A percentile compares a stretch with the other conserved stretches of the same genome.
Evolutionary conservation across 805 yeast genomes (phyloP).

Genomic region (Barnettozyma siamensis): DNA sequence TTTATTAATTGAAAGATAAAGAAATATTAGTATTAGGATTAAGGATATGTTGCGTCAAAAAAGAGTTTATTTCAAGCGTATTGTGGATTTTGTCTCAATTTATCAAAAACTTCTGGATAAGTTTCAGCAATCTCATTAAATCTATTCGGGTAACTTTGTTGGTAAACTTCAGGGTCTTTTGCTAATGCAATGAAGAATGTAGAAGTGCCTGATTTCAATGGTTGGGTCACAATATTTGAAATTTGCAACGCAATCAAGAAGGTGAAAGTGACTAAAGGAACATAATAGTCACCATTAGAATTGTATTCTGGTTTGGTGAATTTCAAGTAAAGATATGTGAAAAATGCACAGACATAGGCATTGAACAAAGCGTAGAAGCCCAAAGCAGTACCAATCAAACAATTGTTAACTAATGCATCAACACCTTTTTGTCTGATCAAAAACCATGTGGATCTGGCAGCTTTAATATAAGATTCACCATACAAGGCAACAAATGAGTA

Average conservation of each 20-base stretch:
- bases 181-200: slow-evolving; percentile 82
- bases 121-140: slow-evolving; percentile 59
- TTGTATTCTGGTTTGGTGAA: slow-evolving; percentile 67
- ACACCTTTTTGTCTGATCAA: slow-evolving; percentile 74
- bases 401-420: slow-evolving; percentile 80
- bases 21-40: no score
- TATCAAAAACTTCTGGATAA: slow-evolving; percentile 65
- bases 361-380: slow-evolving; percentile 71
- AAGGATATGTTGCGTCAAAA: no score
- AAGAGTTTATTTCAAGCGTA: not conserved
- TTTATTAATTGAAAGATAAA: no score
- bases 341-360: slow-evolving; percentile 57
- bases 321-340: slow-evolving; percentile 60
- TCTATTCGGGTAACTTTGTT: slow-evolving; percentile 61
- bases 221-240: slow-evolving; percentile 63
- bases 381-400: slow-evolving; percentile 71
- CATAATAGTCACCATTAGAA: slow-evolving; percentile 51
- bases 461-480: slow-evolving; percentile 68
- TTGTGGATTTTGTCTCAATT: slow-evolving; percentile 28
- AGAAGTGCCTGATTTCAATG: slow-evolving; percentile 74
- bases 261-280: slow-evolving; percentile 69
- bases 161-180: slow-evolving; percentile 78
- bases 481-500: slow-evolving; percentile 82
- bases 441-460: slow-evolving; percentile 80
- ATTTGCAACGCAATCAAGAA: slow-evolving; percentile 73